A percentile compares a stretch with the other conserved stretches of the same genome.
Evolutionary conservation across 2,329 filamentous ascomycete species (phyloP).

Genomic region (Plenodomus tracheiphilus): DNA sequence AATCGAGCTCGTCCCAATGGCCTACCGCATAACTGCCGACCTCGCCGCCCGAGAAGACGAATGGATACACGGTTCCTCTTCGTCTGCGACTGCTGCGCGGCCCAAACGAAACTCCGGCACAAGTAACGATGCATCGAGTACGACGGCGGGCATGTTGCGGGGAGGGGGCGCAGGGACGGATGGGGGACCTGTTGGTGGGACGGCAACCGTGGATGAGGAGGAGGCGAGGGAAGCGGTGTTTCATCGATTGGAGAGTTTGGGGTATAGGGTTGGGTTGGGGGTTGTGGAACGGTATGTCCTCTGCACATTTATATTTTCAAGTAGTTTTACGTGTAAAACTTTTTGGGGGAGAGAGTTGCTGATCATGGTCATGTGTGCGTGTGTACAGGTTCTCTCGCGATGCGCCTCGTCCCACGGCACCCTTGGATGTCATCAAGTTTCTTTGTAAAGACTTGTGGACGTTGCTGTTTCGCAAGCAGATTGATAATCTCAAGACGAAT

Average conservation of each 20-base stretch:
- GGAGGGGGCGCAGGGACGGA: conserved; percentile 19
- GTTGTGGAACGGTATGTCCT: conserved; percentile 82
- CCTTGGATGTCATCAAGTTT: conserved; percentile 96
- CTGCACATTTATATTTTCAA: not conserved
- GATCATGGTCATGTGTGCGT: not conserved
- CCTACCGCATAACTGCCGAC: conserved; percentile 80
- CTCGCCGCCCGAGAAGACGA: conserved; percentile 59
- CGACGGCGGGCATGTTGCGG: conserved; percentile 24
- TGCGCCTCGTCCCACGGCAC: conserved; percentile 85
- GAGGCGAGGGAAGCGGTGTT: conserved; percentile 84
- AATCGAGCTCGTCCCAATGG: conserved; percentile 94
- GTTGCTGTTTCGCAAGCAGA: conserved; percentile 91
- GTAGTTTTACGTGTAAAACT: not conserved
- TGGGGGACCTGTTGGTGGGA: conserved; percentile 15
- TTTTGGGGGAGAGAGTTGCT: too few species aligned
- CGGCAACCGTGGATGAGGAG: conserved; percentile 66
- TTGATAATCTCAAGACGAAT: conserved; percentile 98
- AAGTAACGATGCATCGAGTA: conserved; percentile 31
- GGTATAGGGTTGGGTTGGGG: conserved; percentile 90
- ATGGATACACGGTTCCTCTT: conserved; percentile 26
- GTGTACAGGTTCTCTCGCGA: conserved; percentile 74
- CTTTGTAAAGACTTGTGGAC: conserved; percentile 98
- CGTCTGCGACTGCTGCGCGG: conserved; percentile 6
- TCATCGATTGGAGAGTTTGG: conserved; percentile 78
- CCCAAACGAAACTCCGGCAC: conserved; percentile 20